Conservation (phyloP, 2,329 filamentous ascomycete genomes). For the Arachnomyces sp. region DNA sequence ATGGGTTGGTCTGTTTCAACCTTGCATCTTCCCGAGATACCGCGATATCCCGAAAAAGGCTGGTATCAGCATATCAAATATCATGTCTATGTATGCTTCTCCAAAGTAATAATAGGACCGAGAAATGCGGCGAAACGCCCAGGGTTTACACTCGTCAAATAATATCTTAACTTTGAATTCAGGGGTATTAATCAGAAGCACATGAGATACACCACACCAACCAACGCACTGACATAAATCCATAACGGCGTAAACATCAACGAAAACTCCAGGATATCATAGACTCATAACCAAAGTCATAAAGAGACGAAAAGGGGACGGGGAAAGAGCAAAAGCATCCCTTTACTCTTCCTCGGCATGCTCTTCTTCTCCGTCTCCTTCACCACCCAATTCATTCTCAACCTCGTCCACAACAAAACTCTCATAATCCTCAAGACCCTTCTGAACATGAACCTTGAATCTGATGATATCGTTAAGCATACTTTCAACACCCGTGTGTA, state of each 20-base stretch:
- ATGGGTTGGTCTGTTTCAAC: too few species aligned
- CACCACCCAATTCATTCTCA: constrained; percentile 69
- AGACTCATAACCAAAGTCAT: not conserved
- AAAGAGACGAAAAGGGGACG: not conserved
- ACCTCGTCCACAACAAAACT: constrained; percentile 87
- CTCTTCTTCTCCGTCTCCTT: constrained; percentile 39
- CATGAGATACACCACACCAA: too few species aligned
- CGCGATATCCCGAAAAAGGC: too few species aligned
- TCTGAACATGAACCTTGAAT: constrained; percentile 96
- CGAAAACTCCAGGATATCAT: too few species aligned
- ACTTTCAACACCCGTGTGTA: constrained; percentile 93
- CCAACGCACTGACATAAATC: too few species aligned
- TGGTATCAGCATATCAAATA: too few species aligned
- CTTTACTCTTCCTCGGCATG: constrained; percentile 9
- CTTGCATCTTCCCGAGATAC: too few species aligned
- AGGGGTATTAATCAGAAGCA: too few species aligned
- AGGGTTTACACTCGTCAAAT: too few species aligned
- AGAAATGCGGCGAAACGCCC: too few species aligned
- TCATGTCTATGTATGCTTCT: not conserved
- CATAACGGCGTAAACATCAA: too few species aligned
- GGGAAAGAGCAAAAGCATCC: not conserved
- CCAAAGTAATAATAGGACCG: not conserved
- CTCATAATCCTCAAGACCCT: constrained; percentile 87
- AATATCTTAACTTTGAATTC: too few species aligned
- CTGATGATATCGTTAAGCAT: constrained; percentile 97